Percentiles rank a stretch among this genome's conserved stretches.
phyloP scores from a whole-genome alignment of 352 stramenopile species.

The Plasmopara viticola region DNA sequence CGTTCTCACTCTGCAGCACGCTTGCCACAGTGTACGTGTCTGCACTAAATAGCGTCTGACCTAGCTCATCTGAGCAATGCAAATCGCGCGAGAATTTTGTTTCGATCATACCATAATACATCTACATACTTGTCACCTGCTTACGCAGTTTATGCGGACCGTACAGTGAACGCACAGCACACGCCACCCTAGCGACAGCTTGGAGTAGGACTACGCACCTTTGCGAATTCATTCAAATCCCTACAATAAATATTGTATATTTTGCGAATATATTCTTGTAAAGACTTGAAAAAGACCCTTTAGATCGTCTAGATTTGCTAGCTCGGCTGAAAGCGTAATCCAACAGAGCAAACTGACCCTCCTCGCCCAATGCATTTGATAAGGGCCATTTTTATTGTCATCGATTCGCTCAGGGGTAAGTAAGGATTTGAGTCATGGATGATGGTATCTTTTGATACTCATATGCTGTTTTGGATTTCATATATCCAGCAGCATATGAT shows the following conservation, averaged over 20 bases:
- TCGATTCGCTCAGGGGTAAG: no score
- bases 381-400: no score
- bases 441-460: no score
- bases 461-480: no score
- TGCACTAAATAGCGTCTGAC: conserved; percentile 16
- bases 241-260: background rate
- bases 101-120: background rate
- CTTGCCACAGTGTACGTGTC: conserved; percentile 20
- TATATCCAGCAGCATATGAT: no score
- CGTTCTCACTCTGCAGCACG: conserved; percentile 20
- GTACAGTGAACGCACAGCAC: conserved; percentile 20
- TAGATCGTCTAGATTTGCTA: no score
- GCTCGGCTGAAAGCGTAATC: no score
- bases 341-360: no score
- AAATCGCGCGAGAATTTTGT: background rate
- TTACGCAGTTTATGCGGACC: conserved; percentile 24
- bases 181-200: conserved; percentile 13
- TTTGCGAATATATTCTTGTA: no score
- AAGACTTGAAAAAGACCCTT: no score
- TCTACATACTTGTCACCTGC: conserved; percentile 12
- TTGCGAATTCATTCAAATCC: background rate
- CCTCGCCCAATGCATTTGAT: no score
- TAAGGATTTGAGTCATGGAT: no score
- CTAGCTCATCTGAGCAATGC: conserved; percentile 11
- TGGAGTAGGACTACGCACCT: conserved; percentile 11